These are phyloP conservation scores for Coemansia sp. DNA, from an alignment of 192 early-diverging fungal species.

Conservation along the genomic window DNA sequence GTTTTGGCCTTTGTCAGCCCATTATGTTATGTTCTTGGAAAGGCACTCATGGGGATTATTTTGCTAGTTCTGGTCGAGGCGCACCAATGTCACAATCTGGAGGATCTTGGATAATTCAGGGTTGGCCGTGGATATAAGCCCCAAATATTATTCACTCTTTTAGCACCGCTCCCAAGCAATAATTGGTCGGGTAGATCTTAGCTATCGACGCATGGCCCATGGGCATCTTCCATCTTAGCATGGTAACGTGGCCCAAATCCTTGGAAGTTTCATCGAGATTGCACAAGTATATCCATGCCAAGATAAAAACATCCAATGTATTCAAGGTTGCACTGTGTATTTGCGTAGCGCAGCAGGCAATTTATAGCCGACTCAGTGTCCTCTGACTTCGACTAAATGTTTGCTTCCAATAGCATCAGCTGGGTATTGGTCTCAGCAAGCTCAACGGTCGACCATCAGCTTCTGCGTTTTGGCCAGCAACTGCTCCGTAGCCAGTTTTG, in stretches of 20 bases:
- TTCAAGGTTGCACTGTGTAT: conserved; percentile 61
- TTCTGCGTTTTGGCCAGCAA: conserved; percentile 60
- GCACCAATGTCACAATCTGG: conserved; percentile 85
- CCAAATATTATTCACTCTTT: conserved; percentile 70
- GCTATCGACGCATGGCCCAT: conserved; percentile 88
- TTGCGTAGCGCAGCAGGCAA: conserved; percentile 55
- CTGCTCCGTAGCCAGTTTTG: conserved; percentile 57
- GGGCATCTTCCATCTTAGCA: conserved; percentile 67
- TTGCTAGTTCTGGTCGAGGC: conserved; percentile 76
- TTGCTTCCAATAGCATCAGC: conserved; percentile 68
- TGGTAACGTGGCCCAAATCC: conserved; percentile 33
- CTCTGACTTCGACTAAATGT: conserved; percentile 73
- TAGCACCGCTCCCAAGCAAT: conserved; percentile 87
- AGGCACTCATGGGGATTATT: conserved; percentile 75
- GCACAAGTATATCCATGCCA: conserved; percentile 66
- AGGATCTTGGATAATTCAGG: conserved; percentile 79
- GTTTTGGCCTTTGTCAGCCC: conserved; percentile 60
- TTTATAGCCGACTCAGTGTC: conserved; percentile 62
- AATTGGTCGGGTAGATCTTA: conserved; percentile 98
- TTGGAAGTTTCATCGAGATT: conserved; percentile 44
- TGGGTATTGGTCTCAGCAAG: conserved; percentile 57
- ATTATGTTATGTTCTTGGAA: conserved; percentile 66
- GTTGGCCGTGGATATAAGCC: conserved; percentile 64
- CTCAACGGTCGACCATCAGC: conserved; percentile 71
- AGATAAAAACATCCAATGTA: conserved; percentile 72